phyloP scores from a whole-genome alignment of 192 early-diverging fungal species.

The Dispira parvispora region DNA sequence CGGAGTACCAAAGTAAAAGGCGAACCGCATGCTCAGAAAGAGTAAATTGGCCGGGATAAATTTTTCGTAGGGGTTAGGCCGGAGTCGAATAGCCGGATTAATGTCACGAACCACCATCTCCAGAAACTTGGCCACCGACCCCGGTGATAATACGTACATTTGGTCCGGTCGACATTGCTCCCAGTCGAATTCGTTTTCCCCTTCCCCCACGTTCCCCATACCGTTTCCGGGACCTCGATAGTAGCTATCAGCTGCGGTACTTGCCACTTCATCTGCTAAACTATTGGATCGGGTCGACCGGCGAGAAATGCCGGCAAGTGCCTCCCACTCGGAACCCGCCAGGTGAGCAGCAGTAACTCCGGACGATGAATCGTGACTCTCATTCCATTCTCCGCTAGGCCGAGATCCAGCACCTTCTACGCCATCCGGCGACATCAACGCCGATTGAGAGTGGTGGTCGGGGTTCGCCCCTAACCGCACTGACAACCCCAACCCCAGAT shows the following conservation, averaged over 20 bases:
- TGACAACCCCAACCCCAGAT: not conserved
- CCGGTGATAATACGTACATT: slow-evolving; percentile 87
- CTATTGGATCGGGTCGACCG: slow-evolving; percentile 14
- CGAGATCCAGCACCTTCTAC: not conserved
- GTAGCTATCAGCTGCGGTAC: slow-evolving; percentile 3
- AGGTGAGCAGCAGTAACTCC: not conserved
- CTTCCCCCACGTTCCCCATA: slow-evolving; percentile 13
- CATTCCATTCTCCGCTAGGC: not conserved
- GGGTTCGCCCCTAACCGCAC: slow-evolving; percentile 2
- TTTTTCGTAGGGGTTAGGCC: slow-evolving; percentile 26
- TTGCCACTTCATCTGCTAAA: not conserved
- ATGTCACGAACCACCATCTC: slow-evolving; percentile 50
- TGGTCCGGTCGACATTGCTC: slow-evolving; percentile 67
- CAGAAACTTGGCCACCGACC: slow-evolving; percentile 54
- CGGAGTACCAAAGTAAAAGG: slow-evolving; percentile 54
- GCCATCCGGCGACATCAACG: not conserved
- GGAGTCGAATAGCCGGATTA: slow-evolving; percentile 36
- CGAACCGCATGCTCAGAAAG: slow-evolving; percentile 77
- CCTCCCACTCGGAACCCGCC: not conserved
- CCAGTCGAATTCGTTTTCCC: slow-evolving; percentile 49
- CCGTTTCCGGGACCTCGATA: slow-evolving; percentile 22
- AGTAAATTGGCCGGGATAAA: slow-evolving; percentile 71
- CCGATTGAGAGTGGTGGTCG: not conserved
- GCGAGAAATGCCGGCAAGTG: slow-evolving; percentile 15
- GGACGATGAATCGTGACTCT: too few species aligned